Evolutionary conservation across 768 basidiomycete genomes (phyloP), one percentile per base, ranked within the genome.

Genomic region (Termitomyces sp.): DNA sequence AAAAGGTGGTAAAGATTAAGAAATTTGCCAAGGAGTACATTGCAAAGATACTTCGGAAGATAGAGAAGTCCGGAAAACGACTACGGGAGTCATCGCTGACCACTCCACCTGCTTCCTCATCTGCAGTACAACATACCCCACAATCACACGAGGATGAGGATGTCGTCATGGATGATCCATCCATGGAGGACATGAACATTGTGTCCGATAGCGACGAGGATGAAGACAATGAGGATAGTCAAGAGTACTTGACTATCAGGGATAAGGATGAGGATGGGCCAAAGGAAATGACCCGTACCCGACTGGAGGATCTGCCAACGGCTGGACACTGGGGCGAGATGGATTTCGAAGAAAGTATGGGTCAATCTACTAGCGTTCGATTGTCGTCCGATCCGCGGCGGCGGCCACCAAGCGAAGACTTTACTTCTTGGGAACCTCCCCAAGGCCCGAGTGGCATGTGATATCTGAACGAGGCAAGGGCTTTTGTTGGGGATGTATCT

Each of bases 1-100:
- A 98, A 65, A 98, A 98, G 71, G 77, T 83, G 25, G 68, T 71
- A 49, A 98, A 98, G 76, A 94, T 98, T 73, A 96, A 94, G 75
- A 89, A 91, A 69, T 98, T 95, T 70, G 80, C 89, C 38, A 94
- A 96, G 73, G 94, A 97, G 47, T 98, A 92, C 72, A 87, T 95
- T 59, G 76, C 82, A 59, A 97, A 96, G 74, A 76, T 96, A 10
- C 73, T 92, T 17, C 83, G 83, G 42, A 89, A 85, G 67, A 73
- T 88, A 51, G 86, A 87, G 38, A 89, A 86, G 71, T 75, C 78
- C 14, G 62, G 74, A 14, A 76, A 77, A 52, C 68, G 69, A 32
- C 63, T 64, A 38, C 69, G 60, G 50, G 66, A 63, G 25, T 63
- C 73, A 20, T 69, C 74, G 5, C 68, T 73, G 8, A 62, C 72